Evolutionary conservation across 2,329 filamentous ascomycete genomes (phyloP).

Genomic region (Xylariaceae sp.): DNA sequence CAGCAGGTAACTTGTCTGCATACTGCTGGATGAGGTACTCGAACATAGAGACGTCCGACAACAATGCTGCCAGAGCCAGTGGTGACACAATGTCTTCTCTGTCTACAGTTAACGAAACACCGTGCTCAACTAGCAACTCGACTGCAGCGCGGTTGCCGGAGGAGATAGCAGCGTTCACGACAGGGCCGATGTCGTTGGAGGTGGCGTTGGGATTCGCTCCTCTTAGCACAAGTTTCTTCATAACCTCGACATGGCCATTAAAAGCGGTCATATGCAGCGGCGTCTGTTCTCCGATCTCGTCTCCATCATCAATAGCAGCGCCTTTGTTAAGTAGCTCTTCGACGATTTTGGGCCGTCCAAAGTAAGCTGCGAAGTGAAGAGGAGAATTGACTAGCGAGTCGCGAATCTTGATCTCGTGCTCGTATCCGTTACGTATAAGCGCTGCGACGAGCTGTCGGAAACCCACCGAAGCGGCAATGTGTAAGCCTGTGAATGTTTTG

Average conservation of each 20-base stretch:
- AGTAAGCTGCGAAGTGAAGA: conserved; percentile 42
- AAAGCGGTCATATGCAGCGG: conserved; percentile 49
- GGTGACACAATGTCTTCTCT: conserved; percentile 41
- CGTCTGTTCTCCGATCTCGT: conserved; percentile 41
- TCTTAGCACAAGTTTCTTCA: conserved; percentile 47
- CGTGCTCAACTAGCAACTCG: conserved; percentile 46
- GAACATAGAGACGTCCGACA: conserved; percentile 49
- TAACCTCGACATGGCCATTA: conserved; percentile 47
- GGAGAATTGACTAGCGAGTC: conserved; percentile 44
- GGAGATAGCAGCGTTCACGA: conserved; percentile 49
- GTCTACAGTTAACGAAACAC: conserved; percentile 45
- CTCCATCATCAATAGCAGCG: conserved; percentile 44
- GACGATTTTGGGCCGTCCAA: conserved; percentile 44
- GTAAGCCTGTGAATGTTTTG: conserved; percentile 43
- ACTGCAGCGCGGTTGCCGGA: conserved; percentile 50
- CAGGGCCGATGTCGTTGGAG: conserved; percentile 38
- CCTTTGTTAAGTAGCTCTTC: conserved; percentile 45
- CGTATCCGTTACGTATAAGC: conserved; percentile 46
- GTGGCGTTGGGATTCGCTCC: conserved; percentile 46
- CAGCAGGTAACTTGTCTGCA: conserved; percentile 44
- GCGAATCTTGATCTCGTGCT: conserved; percentile 41
- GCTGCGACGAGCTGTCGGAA: conserved; percentile 47
- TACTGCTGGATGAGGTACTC: conserved; percentile 49
- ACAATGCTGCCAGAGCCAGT: conserved; percentile 45
- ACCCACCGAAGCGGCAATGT: conserved; percentile 47